These are phyloP conservation scores for Fusarium abutilonis DNA, from an alignment of 2,329 filamentous ascomycete species.

Conservation along the genomic window DNA sequence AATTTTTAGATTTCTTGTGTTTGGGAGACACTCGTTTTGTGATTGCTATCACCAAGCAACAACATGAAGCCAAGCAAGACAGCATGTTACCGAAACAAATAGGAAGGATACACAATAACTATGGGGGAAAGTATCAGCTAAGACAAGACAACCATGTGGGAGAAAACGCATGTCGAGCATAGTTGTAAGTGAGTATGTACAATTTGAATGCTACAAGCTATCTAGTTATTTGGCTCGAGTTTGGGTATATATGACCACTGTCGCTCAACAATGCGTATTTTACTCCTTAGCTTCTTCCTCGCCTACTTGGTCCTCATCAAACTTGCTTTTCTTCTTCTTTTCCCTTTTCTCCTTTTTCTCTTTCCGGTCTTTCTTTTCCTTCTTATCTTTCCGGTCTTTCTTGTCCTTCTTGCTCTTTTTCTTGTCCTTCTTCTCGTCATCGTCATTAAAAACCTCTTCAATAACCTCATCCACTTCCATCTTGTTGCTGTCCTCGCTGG, in stretches of 20 bases:
- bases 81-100: no score
- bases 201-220: neutral
- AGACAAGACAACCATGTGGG: neutral
- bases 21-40: no score
- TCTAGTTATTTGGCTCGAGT: slow-evolving; percentile 11
- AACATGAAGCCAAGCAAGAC: no score
- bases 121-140: neutral
- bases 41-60: neutral
- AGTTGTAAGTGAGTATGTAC: neutral
- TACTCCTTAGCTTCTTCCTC: slow-evolving; percentile 26
- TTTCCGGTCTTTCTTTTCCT: slow-evolving; percentile 13
- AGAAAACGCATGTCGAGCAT: neutral
- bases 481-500: slow-evolving; percentile 5
- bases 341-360: slow-evolving; percentile 25
- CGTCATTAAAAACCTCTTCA: slow-evolving; percentile 11
- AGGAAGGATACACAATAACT: neutral
- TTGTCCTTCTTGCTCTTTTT: slow-evolving; percentile 6
- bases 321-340: slow-evolving; percentile 22
- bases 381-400: slow-evolving; percentile 7
- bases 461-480: slow-evolving; percentile 25
- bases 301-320: slow-evolving; percentile 8
- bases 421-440: slow-evolving; percentile 8
- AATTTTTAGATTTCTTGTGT: no score
- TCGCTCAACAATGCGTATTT: slow-evolving; percentile 13
- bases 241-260: slow-evolving; percentile 36